Evolutionary conservation across 805 yeast genomes (phyloP).

Genomic region (Yarrowia yakushimensis): DNA sequence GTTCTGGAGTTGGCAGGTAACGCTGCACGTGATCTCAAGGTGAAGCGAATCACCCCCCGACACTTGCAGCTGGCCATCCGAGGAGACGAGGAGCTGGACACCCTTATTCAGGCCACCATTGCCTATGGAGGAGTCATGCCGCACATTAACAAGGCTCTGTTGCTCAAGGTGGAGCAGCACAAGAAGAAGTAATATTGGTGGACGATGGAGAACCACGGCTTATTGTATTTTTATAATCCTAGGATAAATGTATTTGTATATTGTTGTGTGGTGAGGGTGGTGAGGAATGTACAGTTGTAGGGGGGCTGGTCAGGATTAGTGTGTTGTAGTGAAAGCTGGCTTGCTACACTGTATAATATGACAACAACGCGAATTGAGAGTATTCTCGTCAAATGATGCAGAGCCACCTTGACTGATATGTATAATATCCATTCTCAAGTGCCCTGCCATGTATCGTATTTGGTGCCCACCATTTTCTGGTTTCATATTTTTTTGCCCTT

Average conservation of each 20-base stretch:
- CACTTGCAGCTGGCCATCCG: slow-evolving; percentile 95
- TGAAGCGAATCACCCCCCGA: slow-evolving; percentile 96
- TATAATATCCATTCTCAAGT: neutral
- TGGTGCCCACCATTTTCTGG: neutral
- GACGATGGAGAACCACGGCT: neutral
- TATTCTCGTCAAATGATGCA: too few species aligned
- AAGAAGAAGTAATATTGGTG: slow-evolving; percentile 37
- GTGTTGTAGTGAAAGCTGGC: too few species aligned
- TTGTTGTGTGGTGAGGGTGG: neutral
- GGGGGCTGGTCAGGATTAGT: too few species aligned
- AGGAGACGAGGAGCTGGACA: slow-evolving; percentile 96
- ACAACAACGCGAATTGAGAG: too few species aligned
- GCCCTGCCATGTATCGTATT: neutral
- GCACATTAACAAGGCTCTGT: slow-evolving; percentile 77
- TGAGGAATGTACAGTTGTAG: slow-evolving; percentile 3
- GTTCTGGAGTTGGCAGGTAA: slow-evolving; percentile 97
- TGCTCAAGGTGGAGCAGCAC: slow-evolving; percentile 61
- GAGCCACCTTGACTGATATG: too few species aligned
- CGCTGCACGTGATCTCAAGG: slow-evolving; percentile 93
- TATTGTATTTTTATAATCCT: slow-evolving; percentile 13
- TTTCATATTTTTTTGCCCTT: neutral
- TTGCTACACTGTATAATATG: too few species aligned
- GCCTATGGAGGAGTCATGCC: slow-evolving; percentile 99
- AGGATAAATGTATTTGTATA: slow-evolving; percentile 10
- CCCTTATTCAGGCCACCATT: slow-evolving; percentile 82